Conservation (phyloP, 2,329 filamentous ascomycete genomes). For the Aspergillus fumigatus region DNA sequence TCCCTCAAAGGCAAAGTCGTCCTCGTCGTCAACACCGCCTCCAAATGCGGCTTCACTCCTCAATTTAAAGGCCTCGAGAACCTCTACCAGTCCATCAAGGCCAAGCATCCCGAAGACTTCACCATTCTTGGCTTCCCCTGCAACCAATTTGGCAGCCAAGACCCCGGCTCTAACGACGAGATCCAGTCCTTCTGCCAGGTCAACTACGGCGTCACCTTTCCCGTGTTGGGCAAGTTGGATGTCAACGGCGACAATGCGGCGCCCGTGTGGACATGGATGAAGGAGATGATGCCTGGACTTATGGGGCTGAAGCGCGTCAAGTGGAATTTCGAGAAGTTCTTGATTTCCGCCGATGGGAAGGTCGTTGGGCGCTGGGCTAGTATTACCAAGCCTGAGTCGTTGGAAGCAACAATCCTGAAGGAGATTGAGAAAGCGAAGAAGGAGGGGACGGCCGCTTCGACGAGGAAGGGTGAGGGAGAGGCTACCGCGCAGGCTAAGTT, state of each 20-base stretch:
- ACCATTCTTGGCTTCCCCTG: conserved; percentile 92
- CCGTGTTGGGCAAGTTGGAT: conserved; percentile 84
- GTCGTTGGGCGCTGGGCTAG: conserved; percentile 85
- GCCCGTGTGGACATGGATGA: conserved; percentile 74
- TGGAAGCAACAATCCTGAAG: conserved; percentile 71
- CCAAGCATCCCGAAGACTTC: conserved; percentile 70
- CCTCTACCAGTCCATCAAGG: conserved; percentile 74
- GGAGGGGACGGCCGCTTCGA: conserved; percentile 26
- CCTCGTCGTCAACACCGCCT: conserved; percentile 94
- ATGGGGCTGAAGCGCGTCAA: conserved; percentile 87
- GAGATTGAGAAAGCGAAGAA: conserved; percentile 60
- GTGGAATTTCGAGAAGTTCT: conserved; percentile 99
- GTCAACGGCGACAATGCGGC: conserved; percentile 83
- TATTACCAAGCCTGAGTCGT: conserved; percentile 74
- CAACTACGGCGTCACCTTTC: conserved; percentile 93
- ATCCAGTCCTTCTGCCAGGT: conserved; percentile 82
- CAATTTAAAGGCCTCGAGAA: conserved; percentile 89
- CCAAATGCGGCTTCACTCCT: conserved; percentile 97
- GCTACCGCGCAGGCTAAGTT: conserved; percentile 16
- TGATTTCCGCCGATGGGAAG: conserved; percentile 78
- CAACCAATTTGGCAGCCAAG: conserved; percentile 94
- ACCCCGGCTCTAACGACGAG: conserved; percentile 76
- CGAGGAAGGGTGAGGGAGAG: conserved; percentile 7
- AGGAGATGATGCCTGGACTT: conserved; percentile 69
- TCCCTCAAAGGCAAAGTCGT: conserved; percentile 87